Base-by-base conservation (phyloP, 805 yeast genomes). In the Ogataea dorogensis region DNA sequence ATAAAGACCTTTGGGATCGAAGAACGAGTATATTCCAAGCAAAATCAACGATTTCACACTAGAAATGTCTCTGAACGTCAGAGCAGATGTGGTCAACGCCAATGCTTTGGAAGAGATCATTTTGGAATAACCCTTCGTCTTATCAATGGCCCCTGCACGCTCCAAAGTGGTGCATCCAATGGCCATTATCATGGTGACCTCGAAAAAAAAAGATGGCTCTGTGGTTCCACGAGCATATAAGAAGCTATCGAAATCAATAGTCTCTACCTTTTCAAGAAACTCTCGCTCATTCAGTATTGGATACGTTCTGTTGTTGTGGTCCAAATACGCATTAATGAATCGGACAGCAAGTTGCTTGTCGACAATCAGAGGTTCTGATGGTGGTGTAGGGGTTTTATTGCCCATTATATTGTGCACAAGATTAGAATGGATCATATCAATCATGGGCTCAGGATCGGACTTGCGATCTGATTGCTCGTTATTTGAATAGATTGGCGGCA, bases 131-230 rank as follows among this genome's bases (percentile, higher is more conserved):
- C 61, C 65, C 33, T 59, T 61, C n/a, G 61, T 58, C 12, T 56
- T 53, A 4, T 59, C 56, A 6, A 69, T 42, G 42, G 59, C 51
- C 3, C 65, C 67, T 3, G 67, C 66, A 36, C 67, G 54, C 28
- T 67, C 68, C 32, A 75, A 52, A 2, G 76, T 67, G 7, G 77
- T 69, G 36, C 77, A 72, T 1, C 81, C 80, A 26, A 73, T 70
- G 5, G 78, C 75, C 57, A 73, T 61, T 2, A 73, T 66, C 73
- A 76, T 69, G 49, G 66, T 68, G 8, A 75, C 44, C 53, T 75
- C 73, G 43, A 73, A 75, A 16, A 61, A 54, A 14, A 53, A 45
- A 38, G 58, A 53, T 14, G 56, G 52, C 21, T 64, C 59, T 15
- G 49, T 30, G 26, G 29, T 34, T n/a, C 32, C 22, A 14, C 41